Conservation (phyloP, 768 basidiomycete genomes). For the Russula virescens region DNA sequence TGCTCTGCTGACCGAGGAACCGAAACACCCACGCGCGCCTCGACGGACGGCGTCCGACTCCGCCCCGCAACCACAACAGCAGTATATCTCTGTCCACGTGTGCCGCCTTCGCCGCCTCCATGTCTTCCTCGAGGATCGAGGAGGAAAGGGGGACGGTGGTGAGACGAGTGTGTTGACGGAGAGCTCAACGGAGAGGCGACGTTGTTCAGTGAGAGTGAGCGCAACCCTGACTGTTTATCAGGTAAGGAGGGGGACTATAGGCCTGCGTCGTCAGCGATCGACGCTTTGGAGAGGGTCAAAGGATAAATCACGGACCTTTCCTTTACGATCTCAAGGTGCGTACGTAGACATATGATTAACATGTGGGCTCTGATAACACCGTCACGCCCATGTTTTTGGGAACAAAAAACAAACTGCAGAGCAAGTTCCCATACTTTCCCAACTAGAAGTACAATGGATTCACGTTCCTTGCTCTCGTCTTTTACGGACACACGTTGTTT, state of each 20-base stretch:
- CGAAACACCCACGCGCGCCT: slow-evolving; percentile 16
- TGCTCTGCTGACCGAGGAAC: slow-evolving; percentile 8
- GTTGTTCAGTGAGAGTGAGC: slow-evolving; percentile 26
- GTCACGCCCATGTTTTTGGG: neutral
- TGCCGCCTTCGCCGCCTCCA: neutral
- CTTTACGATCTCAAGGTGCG: slow-evolving; percentile 67
- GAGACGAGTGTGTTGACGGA: slow-evolving; percentile 15
- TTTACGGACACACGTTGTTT: slow-evolving; percentile 99
- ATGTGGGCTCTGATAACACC: neutral
- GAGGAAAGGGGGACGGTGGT: slow-evolving; percentile 15
- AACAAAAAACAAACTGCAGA: slow-evolving; percentile 61
- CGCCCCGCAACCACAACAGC: neutral
- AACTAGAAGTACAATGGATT: slow-evolving; percentile 98
- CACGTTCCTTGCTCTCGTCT: slow-evolving; percentile 95
- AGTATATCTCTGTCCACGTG: slow-evolving; percentile 1
- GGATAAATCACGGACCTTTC: slow-evolving; percentile 72
- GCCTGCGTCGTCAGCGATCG: slow-evolving; percentile 26
- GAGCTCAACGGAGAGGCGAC: slow-evolving; percentile 21
- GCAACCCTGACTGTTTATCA: slow-evolving; percentile 34
- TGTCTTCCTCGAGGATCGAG: slow-evolving; percentile 14
- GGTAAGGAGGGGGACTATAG: slow-evolving; percentile 35
- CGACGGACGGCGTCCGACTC: neutral
- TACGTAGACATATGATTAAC: neutral
- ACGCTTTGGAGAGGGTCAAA: slow-evolving; percentile 35
- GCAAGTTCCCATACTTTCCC: slow-evolving; percentile 76